Evolutionary conservation across 495 filamentous ascomycete genomes (phyloP), one percentile per base, ranked within the genome.

Genomic region (Trichoderma parareesei): DNA sequence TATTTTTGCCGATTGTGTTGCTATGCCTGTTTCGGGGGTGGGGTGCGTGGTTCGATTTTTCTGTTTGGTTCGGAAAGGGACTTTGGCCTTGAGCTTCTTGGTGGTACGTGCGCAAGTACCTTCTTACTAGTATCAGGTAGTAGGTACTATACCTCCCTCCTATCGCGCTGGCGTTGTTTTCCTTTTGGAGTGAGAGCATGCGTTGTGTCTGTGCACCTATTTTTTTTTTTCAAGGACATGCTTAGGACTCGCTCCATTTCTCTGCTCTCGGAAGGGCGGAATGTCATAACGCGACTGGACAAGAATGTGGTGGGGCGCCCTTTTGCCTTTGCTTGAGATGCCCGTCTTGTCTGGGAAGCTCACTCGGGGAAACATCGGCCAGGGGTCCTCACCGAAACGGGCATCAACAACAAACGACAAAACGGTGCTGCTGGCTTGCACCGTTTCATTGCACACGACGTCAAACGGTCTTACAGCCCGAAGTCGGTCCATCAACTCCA

Each of bases 1-100:
- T 8, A 65, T 69, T 65, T 60, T 60, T 63, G 9, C 62, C 53
- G 60, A 64, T 66, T 69, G 66, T 65, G 67, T 65, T 62, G 40
- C 61, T 66, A 37, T 67, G 69, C 16, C 57, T 49, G 59, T 65
- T 68, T 67, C 67, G 61, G 63, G 61, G 60, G 53, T 33, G 53
- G 53, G 53, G 53, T 33, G 53, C 27, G 27, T 9, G 20, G 27
- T 27, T 8, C 35, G 53, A n/a, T 67, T 66, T 65, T 62, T 63
- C 27, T 27, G 27, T 27, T 27, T 27, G 27, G 60, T 67, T 35
- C n/a, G 60, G 35, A 38, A 60, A 35, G 65, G 68, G 61, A 67
- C 67, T 38, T 65, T 65, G 65, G 35, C 27, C 16, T 57, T 57
- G 35, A 3, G 2, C 37, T 57, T 35, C 6, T 33, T 18, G 18